Evolutionary conservation across 805 yeast species (phyloP).

Genomic region (Wilhelminamyces savonicus): DNA sequence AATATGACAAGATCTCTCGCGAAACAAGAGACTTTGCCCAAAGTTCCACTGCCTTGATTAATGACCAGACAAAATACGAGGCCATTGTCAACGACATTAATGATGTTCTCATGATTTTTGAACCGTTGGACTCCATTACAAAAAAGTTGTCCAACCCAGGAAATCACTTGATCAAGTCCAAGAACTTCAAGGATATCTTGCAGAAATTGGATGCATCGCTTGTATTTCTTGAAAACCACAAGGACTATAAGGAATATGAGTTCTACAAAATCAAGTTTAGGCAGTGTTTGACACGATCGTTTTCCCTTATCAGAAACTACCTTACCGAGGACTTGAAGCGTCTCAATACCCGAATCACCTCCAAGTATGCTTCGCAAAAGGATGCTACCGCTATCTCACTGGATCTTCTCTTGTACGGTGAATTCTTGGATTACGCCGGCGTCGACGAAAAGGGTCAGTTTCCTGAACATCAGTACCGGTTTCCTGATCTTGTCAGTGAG

Average conservation of each 20-base stretch:
- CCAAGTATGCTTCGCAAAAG: too few species aligned
- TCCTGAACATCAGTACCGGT: too few species aligned
- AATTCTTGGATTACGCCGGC: too few species aligned
- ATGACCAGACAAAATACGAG: conserved; percentile 38
- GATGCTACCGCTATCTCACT: too few species aligned
- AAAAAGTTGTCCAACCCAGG: conserved; percentile 61
- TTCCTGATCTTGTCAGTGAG: conserved; percentile 9
- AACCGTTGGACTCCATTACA: conserved; percentile 64
- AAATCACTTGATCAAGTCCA: conserved; percentile 55
- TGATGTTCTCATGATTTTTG: conserved; percentile 52
- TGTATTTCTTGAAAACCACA: conserved; percentile 47
- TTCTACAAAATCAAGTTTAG: conserved; percentile 65
- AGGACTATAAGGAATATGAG: conserved; percentile 58
- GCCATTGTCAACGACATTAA: conserved; percentile 40
- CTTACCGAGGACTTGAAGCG: conserved; percentile 38
- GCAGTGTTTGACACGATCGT: conserved; percentile 77
- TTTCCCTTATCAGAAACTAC: conserved; percentile 69
- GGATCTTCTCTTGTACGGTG: too few species aligned
- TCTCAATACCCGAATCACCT: neutral
- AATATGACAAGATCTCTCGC: conserved; percentile 51
- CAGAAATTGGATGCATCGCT: conserved; percentile 61
- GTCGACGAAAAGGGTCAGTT: too few species aligned
- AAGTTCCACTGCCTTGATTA: conserved; percentile 45
- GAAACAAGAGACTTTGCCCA: conserved; percentile 62
- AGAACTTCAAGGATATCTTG: conserved; percentile 38